These are phyloP conservation scores for Plasmodium gaboni DNA, from an alignment of 169 alveolate species.

Conservation along the genomic window DNA sequence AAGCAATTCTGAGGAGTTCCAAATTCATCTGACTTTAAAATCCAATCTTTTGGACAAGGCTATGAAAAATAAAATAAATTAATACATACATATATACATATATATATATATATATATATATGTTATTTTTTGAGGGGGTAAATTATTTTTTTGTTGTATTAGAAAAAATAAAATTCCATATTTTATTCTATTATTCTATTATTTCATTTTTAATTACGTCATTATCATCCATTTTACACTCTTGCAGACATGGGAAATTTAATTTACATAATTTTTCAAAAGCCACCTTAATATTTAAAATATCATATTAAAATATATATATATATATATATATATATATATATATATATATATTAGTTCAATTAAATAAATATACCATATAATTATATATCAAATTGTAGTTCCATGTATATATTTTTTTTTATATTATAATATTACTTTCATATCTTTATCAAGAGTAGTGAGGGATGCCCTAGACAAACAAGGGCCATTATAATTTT, in stretches of 20 bases:
- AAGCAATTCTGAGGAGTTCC: conserved; percentile 45
- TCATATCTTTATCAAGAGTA: conserved; percentile 59
- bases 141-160: neutral
- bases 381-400: neutral
- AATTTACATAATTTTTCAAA: conserved; percentile 59
- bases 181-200: neutral
- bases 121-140: neutral
- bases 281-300: conserved; percentile 25
- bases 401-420: neutral
- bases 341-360: neutral
- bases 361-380: neutral
- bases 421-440: conserved; percentile 15
- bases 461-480: conserved; percentile 44
- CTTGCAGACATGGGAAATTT: conserved; percentile 36
- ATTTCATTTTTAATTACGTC: conserved; percentile 42
- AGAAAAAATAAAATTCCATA: neutral
- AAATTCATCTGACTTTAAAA: conserved; percentile 45
- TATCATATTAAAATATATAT: neutral
- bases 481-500: conserved; percentile 64
- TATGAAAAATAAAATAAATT: conserved; percentile 1
- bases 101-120: neutral
- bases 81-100: neutral
- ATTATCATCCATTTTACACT: conserved; percentile 39
- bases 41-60: conserved; percentile 67
- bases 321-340: neutral